These are phyloP conservation scores for Brassica balearica DNA, from an alignment of 441 rosid species.

Conservation along the genomic window DNA sequence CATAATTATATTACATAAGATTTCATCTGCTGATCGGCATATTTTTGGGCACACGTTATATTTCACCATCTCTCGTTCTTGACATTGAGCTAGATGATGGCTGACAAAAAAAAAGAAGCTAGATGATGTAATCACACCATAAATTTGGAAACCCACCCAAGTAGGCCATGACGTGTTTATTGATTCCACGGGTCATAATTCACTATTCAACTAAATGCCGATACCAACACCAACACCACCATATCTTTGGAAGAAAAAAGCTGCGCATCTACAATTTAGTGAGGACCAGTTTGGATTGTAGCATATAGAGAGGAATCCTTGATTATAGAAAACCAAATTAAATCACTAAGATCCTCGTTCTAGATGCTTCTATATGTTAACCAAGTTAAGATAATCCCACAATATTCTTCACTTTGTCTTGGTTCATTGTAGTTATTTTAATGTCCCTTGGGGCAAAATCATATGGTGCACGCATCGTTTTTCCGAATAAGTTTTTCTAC, in stretches of 20 bases:
- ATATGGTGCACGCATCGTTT: no score
- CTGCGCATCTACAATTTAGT: background rate
- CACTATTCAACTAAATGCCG: background rate
- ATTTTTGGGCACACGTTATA: background rate
- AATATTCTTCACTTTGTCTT: background rate
- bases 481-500: no score
- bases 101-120: no score
- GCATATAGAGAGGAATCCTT: background rate
- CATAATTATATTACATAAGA: no score
- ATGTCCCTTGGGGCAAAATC: no score
- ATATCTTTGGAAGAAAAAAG: background rate
- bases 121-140: background rate
- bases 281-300: slow-evolving; percentile 10
- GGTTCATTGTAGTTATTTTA: no score
- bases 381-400: slow-evolving; percentile 2
- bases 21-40: no score
- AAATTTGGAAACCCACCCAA: background rate
- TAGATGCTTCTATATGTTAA: background rate
- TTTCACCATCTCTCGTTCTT: background rate
- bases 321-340: no score
- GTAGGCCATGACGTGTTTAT: background rate
- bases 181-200: background rate
- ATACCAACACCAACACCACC: background rate
- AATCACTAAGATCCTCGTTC: background rate
- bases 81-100: background rate